These are phyloP conservation scores for Starmerella asiatica DNA, from an alignment of 805 yeast genomes.

Conservation along the genomic window DNA sequence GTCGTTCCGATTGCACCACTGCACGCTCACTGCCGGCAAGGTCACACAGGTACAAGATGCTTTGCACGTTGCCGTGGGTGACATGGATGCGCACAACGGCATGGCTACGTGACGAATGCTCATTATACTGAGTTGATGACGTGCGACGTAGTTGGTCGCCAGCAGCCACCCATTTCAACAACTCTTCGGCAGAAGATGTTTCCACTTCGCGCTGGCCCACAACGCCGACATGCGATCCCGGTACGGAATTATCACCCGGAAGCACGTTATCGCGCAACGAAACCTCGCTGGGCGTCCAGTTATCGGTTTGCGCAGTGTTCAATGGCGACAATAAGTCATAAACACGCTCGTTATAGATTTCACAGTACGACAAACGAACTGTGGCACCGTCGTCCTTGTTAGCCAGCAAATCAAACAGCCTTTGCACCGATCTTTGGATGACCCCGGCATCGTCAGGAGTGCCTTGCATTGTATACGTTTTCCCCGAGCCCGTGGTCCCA, in stretches of 20 bases:
- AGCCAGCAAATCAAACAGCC: conserved; percentile 34
- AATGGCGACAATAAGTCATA: conserved; percentile 59
- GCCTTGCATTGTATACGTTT: conserved; percentile 80
- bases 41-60: conserved; percentile 78
- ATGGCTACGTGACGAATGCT: conserved; percentile 81
- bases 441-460: conserved; percentile 47
- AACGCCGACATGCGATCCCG: conserved; percentile 41
- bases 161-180: conserved; percentile 42
- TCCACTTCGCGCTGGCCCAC: conserved; percentile 55
- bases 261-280: conserved; percentile 45
- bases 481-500: conserved; percentile 91
- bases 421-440: conserved; percentile 51
- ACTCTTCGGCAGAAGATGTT: conserved; percentile 45
- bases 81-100: conserved; percentile 68
- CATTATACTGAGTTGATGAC: conserved; percentile 78
- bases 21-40: conserved; percentile 95
- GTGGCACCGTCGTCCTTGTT: conserved; percentile 12
- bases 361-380: conserved; percentile 59
- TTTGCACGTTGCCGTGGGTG: conserved; percentile 27
- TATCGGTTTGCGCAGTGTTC: no score
- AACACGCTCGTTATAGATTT: conserved; percentile 79
- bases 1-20: conserved; percentile 54
- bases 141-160: conserved; percentile 73
- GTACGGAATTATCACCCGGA: conserved; percentile 30
- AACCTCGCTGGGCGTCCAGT: conserved; percentile 26